Evolutionary conservation across 169 alveolate genomes (phyloP), one percentile per base, ranked within the genome.

Genomic region (Eimeria necatrix): DNA sequence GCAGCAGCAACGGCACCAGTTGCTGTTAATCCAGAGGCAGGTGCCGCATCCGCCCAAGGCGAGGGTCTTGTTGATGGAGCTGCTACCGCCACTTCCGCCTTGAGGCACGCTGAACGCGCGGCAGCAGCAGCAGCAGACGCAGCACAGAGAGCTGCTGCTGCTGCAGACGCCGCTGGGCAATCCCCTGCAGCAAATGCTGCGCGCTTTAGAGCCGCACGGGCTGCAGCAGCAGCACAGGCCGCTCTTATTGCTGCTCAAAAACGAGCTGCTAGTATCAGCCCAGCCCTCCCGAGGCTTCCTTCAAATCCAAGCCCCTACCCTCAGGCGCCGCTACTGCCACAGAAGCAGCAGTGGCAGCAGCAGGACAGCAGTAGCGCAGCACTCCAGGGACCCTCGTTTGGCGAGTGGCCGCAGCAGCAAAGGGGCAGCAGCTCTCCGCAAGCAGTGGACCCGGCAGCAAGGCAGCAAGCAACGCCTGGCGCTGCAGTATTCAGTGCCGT

Each of bases 41-140:
- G 6, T 4, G n/a, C 81, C 26, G 81, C 53, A 71, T n/a, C 14
- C 18, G 68, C 68, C 68, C 18, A 20, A 24, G 18, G 60, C 20
- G 89, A 80, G 48, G 14, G 51, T 51, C 71, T 18, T 26, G 53
- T 20, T 4, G 53, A 51, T 48, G 89, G 46, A 3, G 51, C 80
- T 10, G 89, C 85, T 3, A 24, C 89, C 7, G 95, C 90, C 3
- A 51, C 95, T 22, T 83, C 95, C 9, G 95, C 95, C 48, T 81
- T 61, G 12, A 26, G 59, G 48, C 95, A 83, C 4, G 95, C 95
- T 3, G 91, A 76, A 73, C 81, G 86, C 14, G 95, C 95, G 3
- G 95, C 95, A 3, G 95, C 95, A 6, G 83, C 95, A n/a, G 95
- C 95, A 48, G 89, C 61, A 14, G 81, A 52, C 20, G 95, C 95